Evolutionary conservation across 208 protist genomes (phyloP).

Genomic region (Acanthamoeba triangularis): DNA sequence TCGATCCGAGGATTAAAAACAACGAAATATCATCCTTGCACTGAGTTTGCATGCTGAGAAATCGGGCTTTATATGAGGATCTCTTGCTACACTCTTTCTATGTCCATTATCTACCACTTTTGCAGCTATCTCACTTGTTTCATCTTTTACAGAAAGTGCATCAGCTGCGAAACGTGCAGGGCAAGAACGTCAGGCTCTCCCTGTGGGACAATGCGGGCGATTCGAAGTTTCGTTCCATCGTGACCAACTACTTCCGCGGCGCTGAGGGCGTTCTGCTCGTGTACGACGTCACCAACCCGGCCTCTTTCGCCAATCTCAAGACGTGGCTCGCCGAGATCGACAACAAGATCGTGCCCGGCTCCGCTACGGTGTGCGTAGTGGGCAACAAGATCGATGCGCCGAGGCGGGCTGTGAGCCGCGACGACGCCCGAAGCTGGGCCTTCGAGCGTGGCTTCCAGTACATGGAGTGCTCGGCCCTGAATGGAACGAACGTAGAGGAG

Average conservation of each 20-base stretch:
- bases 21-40: slow-evolving; percentile 54
- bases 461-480: slow-evolving; percentile 43
- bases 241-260: slow-evolving; percentile 54
- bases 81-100: neutral
- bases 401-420: neutral
- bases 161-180: slow-evolving; percentile 8
- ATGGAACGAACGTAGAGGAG: slow-evolving; percentile 25
- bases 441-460: slow-evolving; percentile 56
- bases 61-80: neutral
- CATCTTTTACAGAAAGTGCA: slow-evolving; percentile 36
- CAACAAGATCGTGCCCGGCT: neutral
- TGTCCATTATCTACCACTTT: neutral
- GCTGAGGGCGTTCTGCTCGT: slow-evolving; percentile 17
- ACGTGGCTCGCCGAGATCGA: slow-evolving; percentile 40
- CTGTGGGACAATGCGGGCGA: slow-evolving; percentile 45
- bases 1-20: slow-evolving; percentile 22
- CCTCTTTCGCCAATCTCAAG: slow-evolving; percentile 44
- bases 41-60: slow-evolving; percentile 40
- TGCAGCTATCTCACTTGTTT: neutral
- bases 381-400: slow-evolving; percentile 48
- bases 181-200: slow-evolving; percentile 29
- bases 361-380: neutral
- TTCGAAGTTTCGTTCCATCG: neutral
- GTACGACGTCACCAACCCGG: slow-evolving; percentile 49
- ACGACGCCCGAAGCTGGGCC: slow-evolving; percentile 23